Conservation (phyloP, 179 eudicot species). For the Patellifolia procumbens region DNA sequence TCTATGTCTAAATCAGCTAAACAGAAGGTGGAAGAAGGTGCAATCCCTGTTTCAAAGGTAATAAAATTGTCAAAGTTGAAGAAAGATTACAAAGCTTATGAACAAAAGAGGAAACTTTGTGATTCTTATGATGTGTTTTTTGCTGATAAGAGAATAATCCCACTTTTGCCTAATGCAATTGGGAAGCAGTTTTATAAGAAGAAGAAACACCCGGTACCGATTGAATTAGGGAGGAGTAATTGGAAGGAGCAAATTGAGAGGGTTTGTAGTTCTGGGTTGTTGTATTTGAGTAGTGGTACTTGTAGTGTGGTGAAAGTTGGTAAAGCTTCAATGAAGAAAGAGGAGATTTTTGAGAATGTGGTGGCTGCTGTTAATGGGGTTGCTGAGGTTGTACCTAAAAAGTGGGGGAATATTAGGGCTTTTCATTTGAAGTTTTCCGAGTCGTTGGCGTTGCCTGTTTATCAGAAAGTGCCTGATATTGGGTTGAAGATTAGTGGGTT, state of each 20-base stretch:
- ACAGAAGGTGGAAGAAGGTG: slow-evolving; percentile 37
- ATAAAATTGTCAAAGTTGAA: slow-evolving; percentile 61
- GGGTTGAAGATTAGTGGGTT: slow-evolving; percentile 35
- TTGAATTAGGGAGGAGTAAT: slow-evolving; percentile 50
- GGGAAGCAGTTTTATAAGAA: slow-evolving; percentile 73
- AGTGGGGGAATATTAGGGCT: slow-evolving; percentile 59
- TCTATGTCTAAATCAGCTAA: slow-evolving; percentile 41
- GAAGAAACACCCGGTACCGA: slow-evolving; percentile 68
- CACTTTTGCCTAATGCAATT: slow-evolving; percentile 54
- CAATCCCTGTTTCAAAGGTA: slow-evolving; percentile 46
- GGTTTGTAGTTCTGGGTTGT: slow-evolving; percentile 34
- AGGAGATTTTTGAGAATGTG: slow-evolving; percentile 70
- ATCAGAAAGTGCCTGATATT: slow-evolving; percentile 56
- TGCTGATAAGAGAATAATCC: slow-evolving; percentile 55
- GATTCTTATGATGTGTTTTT: slow-evolving; percentile 69
- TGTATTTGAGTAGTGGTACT: slow-evolving; percentile 63
- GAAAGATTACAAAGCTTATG: slow-evolving; percentile 59
- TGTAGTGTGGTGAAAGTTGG: slow-evolving; percentile 67
- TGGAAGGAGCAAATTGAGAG: slow-evolving; percentile 83
- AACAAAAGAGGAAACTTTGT: slow-evolving; percentile 65
- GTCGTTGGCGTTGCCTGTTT: slow-evolving; percentile 75
- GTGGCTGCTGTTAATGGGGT: slow-evolving; percentile 51
- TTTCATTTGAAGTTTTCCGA: slow-evolving; percentile 76
- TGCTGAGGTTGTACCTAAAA: slow-evolving; percentile 54
- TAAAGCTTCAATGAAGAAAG: slow-evolving; percentile 42